A percentile compares a stretch with the other conserved stretches of the same genome.
phyloP scores from a whole-genome alignment of 371 early-diverging fungal species.

The Syncephalastrum monosporum region DNA sequence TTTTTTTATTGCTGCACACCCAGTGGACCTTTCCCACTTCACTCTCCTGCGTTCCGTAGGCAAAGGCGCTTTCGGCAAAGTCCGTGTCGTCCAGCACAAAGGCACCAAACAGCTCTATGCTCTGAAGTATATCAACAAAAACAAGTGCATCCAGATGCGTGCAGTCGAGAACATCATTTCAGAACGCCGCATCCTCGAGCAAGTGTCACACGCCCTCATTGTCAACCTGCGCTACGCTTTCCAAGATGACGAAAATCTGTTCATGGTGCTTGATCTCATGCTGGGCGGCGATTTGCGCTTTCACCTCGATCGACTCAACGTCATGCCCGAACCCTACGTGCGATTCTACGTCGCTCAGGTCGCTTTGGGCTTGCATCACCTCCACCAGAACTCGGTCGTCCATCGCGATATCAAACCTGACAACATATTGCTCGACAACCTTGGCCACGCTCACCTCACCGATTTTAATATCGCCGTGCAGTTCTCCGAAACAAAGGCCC shows the following conservation, averaged over 20 bases:
- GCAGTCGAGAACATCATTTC: slow-evolving; percentile 55
- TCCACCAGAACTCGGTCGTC: slow-evolving; percentile 61
- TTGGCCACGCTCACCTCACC: slow-evolving; percentile 82
- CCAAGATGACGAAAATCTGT: slow-evolving; percentile 77
- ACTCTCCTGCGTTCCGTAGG: slow-evolving; percentile 64
- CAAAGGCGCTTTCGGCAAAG: slow-evolving; percentile 75
- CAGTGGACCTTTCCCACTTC: slow-evolving; percentile 66
- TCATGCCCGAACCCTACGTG: slow-evolving; percentile 68
- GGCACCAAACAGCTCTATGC: slow-evolving; percentile 52
- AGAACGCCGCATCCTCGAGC: slow-evolving; percentile 55
- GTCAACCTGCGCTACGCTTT: slow-evolving; percentile 77
- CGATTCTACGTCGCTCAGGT: slow-evolving; percentile 77
- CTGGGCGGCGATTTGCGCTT: slow-evolving; percentile 88
- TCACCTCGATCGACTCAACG: slow-evolving; percentile 63
- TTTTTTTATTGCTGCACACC: background rate
- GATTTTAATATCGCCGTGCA: slow-evolving; percentile 88
- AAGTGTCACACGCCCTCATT: slow-evolving; percentile 42
- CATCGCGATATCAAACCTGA: slow-evolving; percentile 89
- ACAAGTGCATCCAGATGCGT: slow-evolving; percentile 51
- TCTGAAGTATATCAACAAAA: slow-evolving; percentile 58
- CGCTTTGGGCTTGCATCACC: slow-evolving; percentile 62
- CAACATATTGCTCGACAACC: slow-evolving; percentile 81
- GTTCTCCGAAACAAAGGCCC: slow-evolving; percentile 52
- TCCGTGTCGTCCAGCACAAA: slow-evolving; percentile 83
- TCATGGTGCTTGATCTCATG: slow-evolving; percentile 77